A percentile compares a stretch with the other conserved stretches of the same genome.
Evolutionary conservation across 2,329 filamentous ascomycete species (phyloP).

Genomic region (Colletotrichum echinochloae): DNA sequence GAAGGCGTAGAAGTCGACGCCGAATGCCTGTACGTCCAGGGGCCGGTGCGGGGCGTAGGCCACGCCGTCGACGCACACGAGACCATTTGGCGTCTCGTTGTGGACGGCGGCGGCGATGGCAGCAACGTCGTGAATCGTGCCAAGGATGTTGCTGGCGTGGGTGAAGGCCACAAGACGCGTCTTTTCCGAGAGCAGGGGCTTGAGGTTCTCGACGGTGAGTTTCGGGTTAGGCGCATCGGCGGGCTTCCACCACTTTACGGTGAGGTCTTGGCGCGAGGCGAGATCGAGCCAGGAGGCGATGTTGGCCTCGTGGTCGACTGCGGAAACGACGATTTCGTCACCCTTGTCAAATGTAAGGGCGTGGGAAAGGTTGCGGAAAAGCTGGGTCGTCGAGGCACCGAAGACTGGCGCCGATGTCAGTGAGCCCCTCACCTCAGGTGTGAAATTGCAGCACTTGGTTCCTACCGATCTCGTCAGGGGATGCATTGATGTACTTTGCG

Average conservation of each 20-base stretch:
- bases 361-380: conserved; percentile 77
- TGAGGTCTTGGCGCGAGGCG: conserved; percentile 69
- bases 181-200: conserved; percentile 68
- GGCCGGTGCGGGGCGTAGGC: conserved; percentile 80
- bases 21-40: conserved; percentile 75
- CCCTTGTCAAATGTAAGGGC: conserved; percentile 65
- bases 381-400: conserved; percentile 80
- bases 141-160: conserved; percentile 79
- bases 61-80: conserved; percentile 81
- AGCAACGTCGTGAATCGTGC: conserved; percentile 74
- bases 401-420: conserved; percentile 63
- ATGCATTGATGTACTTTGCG: conserved; percentile 78
- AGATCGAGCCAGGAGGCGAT: conserved; percentile 79
- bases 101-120: conserved; percentile 67
- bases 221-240: conserved; percentile 63
- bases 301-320: conserved; percentile 83
- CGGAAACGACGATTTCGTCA: conserved; percentile 77
- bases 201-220: conserved; percentile 68
- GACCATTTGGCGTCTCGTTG: conserved; percentile 60
- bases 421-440: background rate
- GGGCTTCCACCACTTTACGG: conserved; percentile 78
- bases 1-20: conserved; percentile 82
- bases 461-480: conserved; percentile 72
- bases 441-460: background rate
- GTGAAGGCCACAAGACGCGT: conserved; percentile 80